phyloP scores from a whole-genome alignment of 2,329 filamentous ascomycete species.

The Claviceps spartinae region DNA sequence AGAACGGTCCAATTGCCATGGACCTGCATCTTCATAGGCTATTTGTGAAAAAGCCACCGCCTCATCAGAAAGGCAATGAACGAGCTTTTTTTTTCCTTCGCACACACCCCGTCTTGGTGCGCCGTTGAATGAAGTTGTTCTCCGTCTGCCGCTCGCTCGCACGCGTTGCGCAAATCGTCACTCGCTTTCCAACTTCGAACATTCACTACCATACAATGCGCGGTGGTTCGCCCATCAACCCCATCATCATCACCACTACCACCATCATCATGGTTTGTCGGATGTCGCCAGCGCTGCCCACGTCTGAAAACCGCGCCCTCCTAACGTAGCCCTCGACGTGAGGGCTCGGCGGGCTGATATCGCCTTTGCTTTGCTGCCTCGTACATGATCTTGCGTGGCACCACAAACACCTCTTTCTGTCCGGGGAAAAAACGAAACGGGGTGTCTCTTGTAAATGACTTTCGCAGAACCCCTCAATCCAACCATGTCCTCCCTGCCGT shows the following conservation, averaged over 20 bases:
- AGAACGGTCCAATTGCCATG: background rate
- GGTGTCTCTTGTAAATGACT: too few species aligned
- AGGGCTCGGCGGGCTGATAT: background rate
- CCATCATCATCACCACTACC: background rate
- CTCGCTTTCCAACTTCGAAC: too few species aligned
- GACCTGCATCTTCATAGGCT: background rate
- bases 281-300: background rate
- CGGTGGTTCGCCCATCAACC: background rate
- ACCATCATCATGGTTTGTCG: background rate
- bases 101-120: background rate
- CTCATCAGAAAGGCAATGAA: background rate
- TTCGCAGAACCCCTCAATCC: too few species aligned
- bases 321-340: background rate
- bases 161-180: background rate
- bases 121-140: background rate
- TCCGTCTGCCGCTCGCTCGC: background rate
- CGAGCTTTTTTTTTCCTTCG: background rate
- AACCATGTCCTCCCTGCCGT: conserved; percentile 14
- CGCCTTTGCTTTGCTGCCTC: background rate
- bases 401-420: background rate
- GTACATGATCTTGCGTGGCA: background rate
- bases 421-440: background rate
- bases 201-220: background rate
- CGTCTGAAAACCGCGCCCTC: background rate
- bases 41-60: background rate